Conservation (phyloP, 2,329 filamentous ascomycete species). For the Diaporthe humulicola region DNA sequence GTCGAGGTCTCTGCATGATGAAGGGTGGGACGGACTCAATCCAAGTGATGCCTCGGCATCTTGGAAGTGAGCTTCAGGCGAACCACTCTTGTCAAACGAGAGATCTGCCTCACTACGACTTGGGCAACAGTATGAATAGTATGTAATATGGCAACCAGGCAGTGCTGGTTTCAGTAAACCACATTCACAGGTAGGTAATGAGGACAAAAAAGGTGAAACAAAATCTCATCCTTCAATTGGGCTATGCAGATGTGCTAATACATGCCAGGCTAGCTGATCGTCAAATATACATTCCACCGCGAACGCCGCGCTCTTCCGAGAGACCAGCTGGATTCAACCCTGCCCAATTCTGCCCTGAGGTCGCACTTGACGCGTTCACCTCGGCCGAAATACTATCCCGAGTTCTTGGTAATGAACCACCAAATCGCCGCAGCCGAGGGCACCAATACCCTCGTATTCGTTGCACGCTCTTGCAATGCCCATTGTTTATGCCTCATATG, state of each 20-base stretch:
- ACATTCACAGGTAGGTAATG: background rate
- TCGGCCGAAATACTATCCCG: constrained; percentile 57
- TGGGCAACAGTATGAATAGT: background rate
- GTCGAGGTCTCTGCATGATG: background rate
- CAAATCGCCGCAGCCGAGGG: constrained; percentile 53
- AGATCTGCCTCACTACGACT: too few relatives aligned
- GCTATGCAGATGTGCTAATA: constrained; percentile 8
- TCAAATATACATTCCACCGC: constrained; percentile 8
- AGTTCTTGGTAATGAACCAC: constrained; percentile 52
- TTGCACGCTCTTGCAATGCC: constrained; percentile 34
- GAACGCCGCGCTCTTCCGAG: background rate
- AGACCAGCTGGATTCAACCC: background rate
- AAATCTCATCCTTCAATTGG: background rate
- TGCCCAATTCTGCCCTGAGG: constrained; percentile 33
- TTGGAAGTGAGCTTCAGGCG: background rate
- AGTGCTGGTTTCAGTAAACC: too few relatives aligned
- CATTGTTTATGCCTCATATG: constrained; percentile 44
- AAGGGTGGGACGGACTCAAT: background rate
- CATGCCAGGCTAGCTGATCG: constrained; percentile 23
- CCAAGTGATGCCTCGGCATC: too few relatives aligned
- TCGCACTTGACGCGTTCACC: constrained; percentile 55
- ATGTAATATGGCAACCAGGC: background rate
- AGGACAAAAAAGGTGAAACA: background rate
- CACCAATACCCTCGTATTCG: constrained; percentile 43
- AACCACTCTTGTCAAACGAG: too few relatives aligned